phyloP scores from a whole-genome alignment of 2,329 filamentous ascomycete genomes.

The Thermothelomyces thermophilus region DNA sequence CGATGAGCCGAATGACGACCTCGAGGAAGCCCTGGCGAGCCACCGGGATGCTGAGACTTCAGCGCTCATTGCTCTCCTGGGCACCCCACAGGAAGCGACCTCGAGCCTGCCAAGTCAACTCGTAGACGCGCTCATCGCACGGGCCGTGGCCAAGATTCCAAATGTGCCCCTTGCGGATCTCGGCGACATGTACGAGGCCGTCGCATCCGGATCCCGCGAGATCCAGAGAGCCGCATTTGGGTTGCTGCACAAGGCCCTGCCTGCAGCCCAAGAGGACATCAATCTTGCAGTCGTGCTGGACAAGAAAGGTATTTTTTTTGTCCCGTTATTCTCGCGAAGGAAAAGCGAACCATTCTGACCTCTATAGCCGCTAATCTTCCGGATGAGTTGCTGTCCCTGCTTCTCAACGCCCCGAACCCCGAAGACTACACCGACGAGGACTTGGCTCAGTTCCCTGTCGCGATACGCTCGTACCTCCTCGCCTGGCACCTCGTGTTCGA shows the following conservation, averaged over 20 bases:
- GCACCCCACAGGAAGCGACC: conserved; percentile 36
- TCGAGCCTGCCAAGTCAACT: conserved; percentile 63
- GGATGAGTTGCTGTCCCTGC: conserved; percentile 74
- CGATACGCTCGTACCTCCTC: conserved; percentile 72
- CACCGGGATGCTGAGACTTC: conserved; percentile 48
- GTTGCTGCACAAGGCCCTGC: conserved; percentile 73
- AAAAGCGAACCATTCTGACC: conserved; percentile 3
- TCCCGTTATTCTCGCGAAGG: conserved; percentile 1
- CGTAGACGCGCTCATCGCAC: conserved; percentile 66
- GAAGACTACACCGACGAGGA: conserved; percentile 59
- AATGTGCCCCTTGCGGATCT: conserved; percentile 56
- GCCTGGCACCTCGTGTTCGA: conserved; percentile 90
- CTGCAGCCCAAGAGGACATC: conserved; percentile 68
- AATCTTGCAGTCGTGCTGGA: conserved; percentile 72
- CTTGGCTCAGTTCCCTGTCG: conserved; percentile 61
- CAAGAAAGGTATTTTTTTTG: conserved; percentile 55
- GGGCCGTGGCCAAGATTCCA: conserved; percentile 60
- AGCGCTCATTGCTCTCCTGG: conserved; percentile 58
- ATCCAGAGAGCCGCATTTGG: conserved; percentile 77
- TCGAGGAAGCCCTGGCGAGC: conserved; percentile 65
- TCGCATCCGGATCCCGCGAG: conserved; percentile 67
- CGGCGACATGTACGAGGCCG: conserved; percentile 64
- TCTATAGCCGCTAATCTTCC: conserved; percentile 60
- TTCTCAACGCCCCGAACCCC: conserved; percentile 70
- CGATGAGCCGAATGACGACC: conserved; percentile 75